phyloP scores from a whole-genome alignment of 331 rosid genomes.

The Telfairia occidentalis region DNA sequence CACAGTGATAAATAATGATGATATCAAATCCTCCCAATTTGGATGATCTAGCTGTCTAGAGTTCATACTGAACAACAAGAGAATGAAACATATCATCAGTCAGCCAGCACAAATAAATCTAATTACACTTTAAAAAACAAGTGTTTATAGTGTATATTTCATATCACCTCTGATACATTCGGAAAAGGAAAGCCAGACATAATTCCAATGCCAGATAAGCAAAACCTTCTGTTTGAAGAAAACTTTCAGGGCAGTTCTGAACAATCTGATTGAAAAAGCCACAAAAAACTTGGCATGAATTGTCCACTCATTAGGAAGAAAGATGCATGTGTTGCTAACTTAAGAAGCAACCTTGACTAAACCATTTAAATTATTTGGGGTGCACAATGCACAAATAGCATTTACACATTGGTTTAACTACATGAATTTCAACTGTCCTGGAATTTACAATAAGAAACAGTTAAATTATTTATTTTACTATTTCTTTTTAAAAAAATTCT shows the following conservation, averaged over 20 bases:
- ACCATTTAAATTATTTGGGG: too few species aligned
- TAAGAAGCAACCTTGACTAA: background rate
- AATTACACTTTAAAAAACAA: background rate
- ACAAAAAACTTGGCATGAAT: slow-evolving; percentile 11
- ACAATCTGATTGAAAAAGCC: slow-evolving; percentile 49
- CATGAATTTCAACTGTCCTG: background rate
- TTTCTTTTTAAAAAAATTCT: background rate
- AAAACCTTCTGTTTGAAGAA: slow-evolving; percentile 47
- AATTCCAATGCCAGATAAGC: slow-evolving; percentile 55
- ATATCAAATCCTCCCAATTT: slow-evolving; percentile 42
- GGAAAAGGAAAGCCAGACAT: slow-evolving; percentile 49
- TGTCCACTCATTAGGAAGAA: background rate
- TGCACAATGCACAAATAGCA: background rate
- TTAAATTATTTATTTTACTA: background rate
- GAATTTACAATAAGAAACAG: too few species aligned
- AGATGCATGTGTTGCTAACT: background rate
- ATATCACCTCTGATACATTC: slow-evolving; percentile 48
- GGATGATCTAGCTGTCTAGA: slow-evolving; percentile 25
- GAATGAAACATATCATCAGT: slow-evolving; percentile 20
- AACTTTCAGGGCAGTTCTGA: slow-evolving; percentile 65
- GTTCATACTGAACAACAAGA: slow-evolving; percentile 36
- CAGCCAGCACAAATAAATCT: slow-evolving; percentile 10
- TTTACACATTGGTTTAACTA: background rate
- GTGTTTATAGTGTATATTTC: background rate
- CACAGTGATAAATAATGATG: slow-evolving; percentile 42